These are phyloP conservation scores for Vachellia collinsii DNA, from an alignment of 306 rosid species.

Conservation along the genomic window DNA sequence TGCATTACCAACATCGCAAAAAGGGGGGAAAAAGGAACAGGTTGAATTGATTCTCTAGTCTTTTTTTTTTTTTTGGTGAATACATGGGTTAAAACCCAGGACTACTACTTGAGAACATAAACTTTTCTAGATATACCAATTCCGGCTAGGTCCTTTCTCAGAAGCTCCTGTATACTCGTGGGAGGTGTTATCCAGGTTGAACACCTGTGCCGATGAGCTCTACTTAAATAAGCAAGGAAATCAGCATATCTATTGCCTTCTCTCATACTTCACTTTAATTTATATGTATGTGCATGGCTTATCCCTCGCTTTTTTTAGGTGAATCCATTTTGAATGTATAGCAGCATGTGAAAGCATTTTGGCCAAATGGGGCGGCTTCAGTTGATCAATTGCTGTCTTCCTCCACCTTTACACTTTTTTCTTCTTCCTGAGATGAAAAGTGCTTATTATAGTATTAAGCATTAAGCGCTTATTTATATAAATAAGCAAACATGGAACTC, in stretches of 20 bases:
- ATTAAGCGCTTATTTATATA: too few species aligned
- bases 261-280: background rate
- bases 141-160: too few species aligned
- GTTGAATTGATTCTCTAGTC: background rate
- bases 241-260: too few species aligned
- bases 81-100: too few species aligned
- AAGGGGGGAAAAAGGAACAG: background rate
- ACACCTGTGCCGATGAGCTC: too few species aligned
- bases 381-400: background rate
- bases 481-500: constrained; percentile 30
- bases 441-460: background rate
- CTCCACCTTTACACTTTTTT: background rate
- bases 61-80: too few species aligned
- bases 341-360: background rate
- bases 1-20: background rate
- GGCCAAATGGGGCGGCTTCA: constrained; percentile 4
- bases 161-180: too few species aligned
- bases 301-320: background rate
- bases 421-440: constrained; percentile 10
- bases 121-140: too few species aligned
- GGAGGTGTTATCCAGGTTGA: too few species aligned
- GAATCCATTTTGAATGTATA: background rate
- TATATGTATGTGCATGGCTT: background rate
- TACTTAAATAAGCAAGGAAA: too few species aligned
- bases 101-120: too few species aligned